Percentiles rank a stretch among this genome's conserved stretches.
Conservation (phyloP, 306 rosid genomes). For the Mimosa pudica region DNA sequence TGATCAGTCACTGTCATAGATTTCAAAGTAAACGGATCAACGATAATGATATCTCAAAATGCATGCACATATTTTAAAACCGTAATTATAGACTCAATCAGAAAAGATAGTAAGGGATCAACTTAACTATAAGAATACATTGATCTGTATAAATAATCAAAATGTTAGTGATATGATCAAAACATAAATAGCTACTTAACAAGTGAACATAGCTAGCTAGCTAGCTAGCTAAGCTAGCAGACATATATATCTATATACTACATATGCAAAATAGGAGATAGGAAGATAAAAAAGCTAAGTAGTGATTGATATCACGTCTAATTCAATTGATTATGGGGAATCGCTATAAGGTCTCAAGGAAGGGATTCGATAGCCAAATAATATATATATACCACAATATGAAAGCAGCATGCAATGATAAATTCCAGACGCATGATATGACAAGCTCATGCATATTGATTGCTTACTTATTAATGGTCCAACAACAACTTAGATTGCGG, state of each 20-base stretch:
- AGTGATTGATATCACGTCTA: slow-evolving; percentile 34
- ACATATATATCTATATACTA: neutral
- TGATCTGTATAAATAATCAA: neutral
- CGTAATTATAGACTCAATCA: neutral
- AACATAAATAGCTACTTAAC: neutral
- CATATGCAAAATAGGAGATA: slow-evolving; percentile 27
- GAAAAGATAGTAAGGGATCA: neutral
- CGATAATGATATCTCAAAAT: neutral
- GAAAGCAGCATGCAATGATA: no score
- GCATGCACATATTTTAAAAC: neutral
- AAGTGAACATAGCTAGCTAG: neutral
- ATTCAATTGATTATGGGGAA: slow-evolving; percentile 8
- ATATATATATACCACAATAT: no score
- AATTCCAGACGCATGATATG: no score
- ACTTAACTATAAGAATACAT: neutral
- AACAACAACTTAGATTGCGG: slow-evolving; percentile 10
- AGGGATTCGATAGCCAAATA: no score
- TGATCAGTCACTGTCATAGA: neutral
- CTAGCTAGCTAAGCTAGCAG: neutral
- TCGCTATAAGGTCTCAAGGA: no score
- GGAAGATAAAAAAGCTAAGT: slow-evolving; percentile 22
- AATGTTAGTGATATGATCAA: neutral
- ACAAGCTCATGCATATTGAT: no score
- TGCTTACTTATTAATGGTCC: slow-evolving; percentile 11
- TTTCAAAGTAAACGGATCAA: neutral